Percentiles rank a stretch among this genome's conserved stretches.
Evolutionary conservation across 1,284 basidiomycete species (phyloP).

Genomic region (Schizophyllum amplum): DNA sequence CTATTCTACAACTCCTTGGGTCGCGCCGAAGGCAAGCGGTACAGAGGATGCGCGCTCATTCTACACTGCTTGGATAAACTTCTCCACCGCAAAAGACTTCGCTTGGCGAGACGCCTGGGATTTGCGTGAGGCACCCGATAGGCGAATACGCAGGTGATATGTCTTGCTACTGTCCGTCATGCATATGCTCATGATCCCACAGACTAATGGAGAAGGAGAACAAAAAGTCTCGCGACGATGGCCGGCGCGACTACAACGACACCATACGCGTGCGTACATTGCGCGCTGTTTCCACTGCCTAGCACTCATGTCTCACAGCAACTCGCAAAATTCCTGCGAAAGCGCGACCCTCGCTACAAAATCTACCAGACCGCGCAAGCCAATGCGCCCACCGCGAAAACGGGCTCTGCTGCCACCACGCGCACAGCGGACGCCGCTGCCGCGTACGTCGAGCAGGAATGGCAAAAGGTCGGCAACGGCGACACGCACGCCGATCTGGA

Average conservation of each 20-base stretch:
- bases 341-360: constrained; percentile 92
- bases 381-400: constrained; percentile 27
- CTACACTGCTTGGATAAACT: constrained; percentile 85
- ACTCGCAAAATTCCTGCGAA: constrained; percentile 82
- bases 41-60: constrained; percentile 57
- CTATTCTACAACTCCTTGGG: constrained; percentile 69
- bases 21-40: constrained; percentile 32
- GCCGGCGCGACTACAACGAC: constrained; percentile 90
- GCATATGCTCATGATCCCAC: constrained; percentile 3
- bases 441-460: constrained; percentile 72
- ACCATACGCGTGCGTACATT: constrained; percentile 61
- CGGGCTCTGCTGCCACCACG: constrained; percentile 16
- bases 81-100: constrained; percentile 86
- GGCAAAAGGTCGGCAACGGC: constrained; percentile 52
- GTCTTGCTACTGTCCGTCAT: not conserved
- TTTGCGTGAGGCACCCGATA: constrained; percentile 77
- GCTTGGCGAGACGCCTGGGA: constrained; percentile 87
- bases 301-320: constrained; percentile 41
- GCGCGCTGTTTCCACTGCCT: constrained; percentile 1
- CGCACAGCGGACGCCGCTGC: constrained; percentile 17
- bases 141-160: constrained; percentile 66
- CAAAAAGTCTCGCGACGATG: constrained; percentile 83
- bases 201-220: constrained; percentile 96
- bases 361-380: constrained; percentile 41
- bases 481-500: constrained; percentile 52